A percentile compares a stretch with the other conserved stretches of the same genome.
phyloP scores from a whole-genome alignment of 2,329 filamentous ascomycete species.

The Ilyonectria sp. region DNA sequence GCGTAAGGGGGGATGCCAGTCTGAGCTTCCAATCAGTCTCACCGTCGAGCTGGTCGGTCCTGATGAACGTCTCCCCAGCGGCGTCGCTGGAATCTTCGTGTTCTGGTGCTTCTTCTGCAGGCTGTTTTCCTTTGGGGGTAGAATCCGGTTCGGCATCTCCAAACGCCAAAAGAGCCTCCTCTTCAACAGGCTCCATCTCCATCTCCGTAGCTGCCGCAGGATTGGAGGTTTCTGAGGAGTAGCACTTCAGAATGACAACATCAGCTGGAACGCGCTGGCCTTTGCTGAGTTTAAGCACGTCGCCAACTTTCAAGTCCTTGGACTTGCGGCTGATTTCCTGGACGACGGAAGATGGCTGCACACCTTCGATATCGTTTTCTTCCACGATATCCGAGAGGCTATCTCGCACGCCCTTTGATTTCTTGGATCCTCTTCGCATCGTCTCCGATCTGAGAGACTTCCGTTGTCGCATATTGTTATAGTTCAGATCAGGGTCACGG shows the following conservation, averaged over 20 bases:
- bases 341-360: constrained; percentile 64
- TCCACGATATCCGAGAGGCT: constrained; percentile 77
- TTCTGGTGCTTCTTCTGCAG: constrained; percentile 45
- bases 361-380: constrained; percentile 66
- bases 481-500: constrained; percentile 65
- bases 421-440: constrained; percentile 50
- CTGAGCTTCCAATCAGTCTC: constrained; percentile 99
- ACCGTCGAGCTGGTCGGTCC: constrained; percentile 96
- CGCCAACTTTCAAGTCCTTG: constrained; percentile 91
- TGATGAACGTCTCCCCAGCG: constrained; percentile 94
- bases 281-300: constrained; percentile 93
- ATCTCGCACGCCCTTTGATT: constrained; percentile 49
- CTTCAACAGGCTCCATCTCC: constrained; percentile 52
- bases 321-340: constrained; percentile 85
- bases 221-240: constrained; percentile 67
- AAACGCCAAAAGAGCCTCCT: constrained; percentile 61
- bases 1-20: constrained; percentile 87
- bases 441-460: constrained; percentile 62
- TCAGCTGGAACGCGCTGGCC: constrained; percentile 95
- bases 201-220: constrained; percentile 50
- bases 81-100: constrained; percentile 56
- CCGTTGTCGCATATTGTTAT: constrained; percentile 57
- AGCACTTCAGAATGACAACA: constrained; percentile 91
- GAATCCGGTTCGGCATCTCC: constrained; percentile 53
- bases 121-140: constrained; percentile 55